Evolutionary conservation across 768 basidiomycete genomes (phyloP).

Genomic region (Boletus subparvulus): DNA sequence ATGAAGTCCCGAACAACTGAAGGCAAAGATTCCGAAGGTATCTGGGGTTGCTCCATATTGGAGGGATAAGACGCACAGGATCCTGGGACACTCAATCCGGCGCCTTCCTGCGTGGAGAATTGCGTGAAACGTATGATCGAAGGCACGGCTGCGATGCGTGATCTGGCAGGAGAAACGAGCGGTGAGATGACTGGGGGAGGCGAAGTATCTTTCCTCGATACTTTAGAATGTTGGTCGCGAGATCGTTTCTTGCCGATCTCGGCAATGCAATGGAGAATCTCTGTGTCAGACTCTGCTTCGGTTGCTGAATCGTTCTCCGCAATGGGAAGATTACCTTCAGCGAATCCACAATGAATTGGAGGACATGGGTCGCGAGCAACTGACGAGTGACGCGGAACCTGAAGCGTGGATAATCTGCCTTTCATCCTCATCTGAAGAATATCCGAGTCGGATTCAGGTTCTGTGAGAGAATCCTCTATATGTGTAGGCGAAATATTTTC

Average conservation of each 20-base stretch:
- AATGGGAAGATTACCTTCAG: background rate
- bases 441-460: conserved; percentile 29
- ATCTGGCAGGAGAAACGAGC: conserved; percentile 28
- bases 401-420: background rate
- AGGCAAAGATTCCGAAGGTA: conserved; percentile 21
- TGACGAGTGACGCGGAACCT: background rate
- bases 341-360: background rate
- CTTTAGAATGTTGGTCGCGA: background rate
- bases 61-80: background rate
- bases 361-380: background rate
- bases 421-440: conserved; percentile 10
- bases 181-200: conserved; percentile 24
- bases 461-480: conserved; percentile 31
- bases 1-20: conserved; percentile 32
- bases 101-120: conserved; percentile 8
- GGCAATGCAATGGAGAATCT: conserved; percentile 21
- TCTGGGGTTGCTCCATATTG: background rate
- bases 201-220: conserved; percentile 1
- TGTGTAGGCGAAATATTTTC: conserved; percentile 2
- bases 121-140: background rate
- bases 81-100: conserved; percentile 1
- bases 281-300: conserved; percentile 35
- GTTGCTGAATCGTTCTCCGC: conserved; percentile 29
- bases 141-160: conserved; percentile 5
- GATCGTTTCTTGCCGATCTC: conserved; percentile 15